Conservation (phyloP, 495 filamentous ascomycete genomes). For the Neurospora intermedia region DNA sequence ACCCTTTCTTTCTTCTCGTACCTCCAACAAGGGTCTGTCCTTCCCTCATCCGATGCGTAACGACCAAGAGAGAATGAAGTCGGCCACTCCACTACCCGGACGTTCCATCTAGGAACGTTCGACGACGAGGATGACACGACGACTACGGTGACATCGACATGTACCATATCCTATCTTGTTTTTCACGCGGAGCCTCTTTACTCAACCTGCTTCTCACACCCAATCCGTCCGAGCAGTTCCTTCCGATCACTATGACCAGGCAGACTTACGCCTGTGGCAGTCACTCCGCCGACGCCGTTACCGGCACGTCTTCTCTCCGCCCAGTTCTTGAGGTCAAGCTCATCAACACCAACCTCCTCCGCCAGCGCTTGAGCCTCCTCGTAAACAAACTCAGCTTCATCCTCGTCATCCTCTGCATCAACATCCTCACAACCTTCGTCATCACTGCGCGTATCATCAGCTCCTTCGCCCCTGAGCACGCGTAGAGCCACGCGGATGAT, state of each 20-base stretch:
- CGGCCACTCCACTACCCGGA: background rate
- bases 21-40: background rate
- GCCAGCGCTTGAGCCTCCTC: constrained; percentile 43
- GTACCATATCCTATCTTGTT: background rate
- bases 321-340: constrained; percentile 45
- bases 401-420: constrained; percentile 48
- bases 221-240: constrained; percentile 61
- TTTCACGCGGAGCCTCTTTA: constrained; percentile 11
- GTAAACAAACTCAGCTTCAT: constrained; percentile 36
- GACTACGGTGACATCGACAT: background rate
- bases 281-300: constrained; percentile 22
- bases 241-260: constrained; percentile 62
- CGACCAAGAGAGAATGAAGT: background rate
- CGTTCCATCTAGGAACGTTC: background rate
- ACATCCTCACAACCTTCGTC: constrained; percentile 78
- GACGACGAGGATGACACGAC: background rate
- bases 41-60: background rate
- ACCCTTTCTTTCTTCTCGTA: background rate
- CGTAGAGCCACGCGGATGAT: constrained; percentile 69
- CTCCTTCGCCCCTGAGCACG: constrained; percentile 63
- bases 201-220: constrained; percentile 58
- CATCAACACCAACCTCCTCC: constrained; percentile 57
- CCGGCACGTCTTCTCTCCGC: constrained; percentile 27
- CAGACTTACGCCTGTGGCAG: constrained; percentile 48
- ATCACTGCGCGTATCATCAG: constrained; percentile 81